Evolutionary conservation across 345 rosid genomes (phyloP).

Genomic region (Syzygium aqueum): DNA sequence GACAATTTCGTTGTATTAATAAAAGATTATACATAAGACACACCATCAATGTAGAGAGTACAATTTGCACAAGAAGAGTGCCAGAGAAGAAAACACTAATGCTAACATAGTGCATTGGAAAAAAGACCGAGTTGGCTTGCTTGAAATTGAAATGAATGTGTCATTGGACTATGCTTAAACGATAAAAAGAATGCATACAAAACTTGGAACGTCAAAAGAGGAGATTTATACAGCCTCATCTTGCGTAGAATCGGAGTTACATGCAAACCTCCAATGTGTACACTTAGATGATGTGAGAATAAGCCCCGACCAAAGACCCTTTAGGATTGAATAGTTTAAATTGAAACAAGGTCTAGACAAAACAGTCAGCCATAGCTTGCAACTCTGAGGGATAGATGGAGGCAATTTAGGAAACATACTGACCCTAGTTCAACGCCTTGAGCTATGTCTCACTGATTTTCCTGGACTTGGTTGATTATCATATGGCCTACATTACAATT

Average conservation of each 20-base stretch:
- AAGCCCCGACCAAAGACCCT: neutral
- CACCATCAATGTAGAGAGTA: neutral
- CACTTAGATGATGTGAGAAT: neutral
- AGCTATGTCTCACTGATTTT: neutral
- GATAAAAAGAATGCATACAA: neutral
- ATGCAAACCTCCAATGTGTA: neutral
- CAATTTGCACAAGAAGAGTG: neutral
- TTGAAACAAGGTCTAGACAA: neutral
- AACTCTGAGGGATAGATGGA: neutral
- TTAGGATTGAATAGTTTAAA: neutral
- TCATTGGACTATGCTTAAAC: neutral
- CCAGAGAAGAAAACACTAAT: neutral
- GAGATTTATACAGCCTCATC: neutral
- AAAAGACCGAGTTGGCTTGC: neutral
- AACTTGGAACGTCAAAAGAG: neutral
- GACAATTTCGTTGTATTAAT: neutral
- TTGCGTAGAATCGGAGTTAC: neutral
- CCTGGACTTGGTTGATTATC: neutral
- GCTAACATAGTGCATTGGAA: neutral
- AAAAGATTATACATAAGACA: neutral
- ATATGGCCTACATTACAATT: neutral
- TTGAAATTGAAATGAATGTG: neutral
- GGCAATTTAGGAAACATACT: too few species aligned
- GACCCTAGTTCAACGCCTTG: neutral
- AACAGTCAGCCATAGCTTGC: neutral